Percentiles rank a stretch among this genome's conserved stretches.
phyloP scores from a whole-genome alignment of 441 rosid species.

The Populus hybrid region DNA sequence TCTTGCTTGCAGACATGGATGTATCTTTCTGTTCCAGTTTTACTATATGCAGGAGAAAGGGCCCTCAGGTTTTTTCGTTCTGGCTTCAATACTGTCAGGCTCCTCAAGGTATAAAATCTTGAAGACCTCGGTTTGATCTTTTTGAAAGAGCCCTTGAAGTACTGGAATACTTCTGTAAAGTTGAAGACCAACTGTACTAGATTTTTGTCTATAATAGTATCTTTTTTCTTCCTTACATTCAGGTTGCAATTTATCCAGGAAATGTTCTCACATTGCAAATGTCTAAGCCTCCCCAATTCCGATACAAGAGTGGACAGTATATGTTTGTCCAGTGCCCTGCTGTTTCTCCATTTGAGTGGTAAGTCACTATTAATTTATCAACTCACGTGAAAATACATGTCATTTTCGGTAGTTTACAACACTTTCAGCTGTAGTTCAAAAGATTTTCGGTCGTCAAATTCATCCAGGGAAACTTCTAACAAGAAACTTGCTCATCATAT shows the following conservation, averaged over 20 bases:
- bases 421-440: background rate
- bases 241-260: constrained; percentile 98
- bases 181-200: background rate
- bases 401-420: background rate
- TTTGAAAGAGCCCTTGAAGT: background rate
- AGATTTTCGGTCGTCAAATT: background rate
- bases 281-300: constrained; percentile 91
- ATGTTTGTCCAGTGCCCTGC: constrained; percentile 89
- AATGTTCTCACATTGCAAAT: constrained; percentile 81
- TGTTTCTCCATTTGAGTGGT: constrained; percentile 95
- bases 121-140: background rate
- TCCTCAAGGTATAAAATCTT: constrained; percentile 48
- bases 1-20: constrained; percentile 83
- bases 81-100: constrained; percentile 62
- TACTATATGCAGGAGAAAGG: constrained; percentile 81
- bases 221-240: background rate
- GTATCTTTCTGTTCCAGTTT: constrained; percentile 79
- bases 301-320: constrained; percentile 94
- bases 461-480: background rate
- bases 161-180: background rate
- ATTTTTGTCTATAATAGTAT: background rate
- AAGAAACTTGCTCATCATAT: background rate
- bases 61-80: constrained; percentile 80
- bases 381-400: background rate
- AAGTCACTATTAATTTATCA: constrained; percentile 16